These are phyloP conservation scores for Yamadazyma sp. DNA, from an alignment of 805 yeast genomes.

Conservation along the genomic window DNA sequence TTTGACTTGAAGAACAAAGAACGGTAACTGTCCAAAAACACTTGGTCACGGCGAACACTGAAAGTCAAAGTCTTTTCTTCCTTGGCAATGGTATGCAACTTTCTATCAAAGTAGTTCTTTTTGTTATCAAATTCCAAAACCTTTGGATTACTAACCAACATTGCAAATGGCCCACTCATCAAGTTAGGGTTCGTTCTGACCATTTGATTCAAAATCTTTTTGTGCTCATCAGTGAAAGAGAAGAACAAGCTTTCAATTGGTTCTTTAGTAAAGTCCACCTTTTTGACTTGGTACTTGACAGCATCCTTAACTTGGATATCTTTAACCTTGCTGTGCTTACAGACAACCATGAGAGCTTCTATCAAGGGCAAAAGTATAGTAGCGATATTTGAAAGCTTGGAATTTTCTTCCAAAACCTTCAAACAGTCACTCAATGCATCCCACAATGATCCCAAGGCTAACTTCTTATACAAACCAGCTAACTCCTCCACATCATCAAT, in stretches of 20 bases:
- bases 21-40: constrained; percentile 86
- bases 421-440: constrained; percentile 76
- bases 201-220: constrained; percentile 85
- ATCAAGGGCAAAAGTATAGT: constrained; percentile 82
- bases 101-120: constrained; percentile 76
- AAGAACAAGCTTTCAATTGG: constrained; percentile 79
- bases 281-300: constrained; percentile 59
- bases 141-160: constrained; percentile 82
- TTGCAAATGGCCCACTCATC: constrained; percentile 94
- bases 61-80: constrained; percentile 54
- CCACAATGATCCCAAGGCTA: constrained; percentile 82
- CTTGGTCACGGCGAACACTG: constrained; percentile 81
- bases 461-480: constrained; percentile 59
- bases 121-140: constrained; percentile 95
- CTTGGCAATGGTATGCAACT: constrained; percentile 54
- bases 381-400: constrained; percentile 54
- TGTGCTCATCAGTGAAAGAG: constrained; percentile 85
- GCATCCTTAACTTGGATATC: constrained; percentile 56
- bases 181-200: constrained; percentile 86
- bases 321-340: constrained; percentile 74
- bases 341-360: constrained; percentile 94
- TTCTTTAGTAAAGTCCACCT: constrained; percentile 66
- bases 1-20: constrained; percentile 75
- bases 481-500: constrained; percentile 46
- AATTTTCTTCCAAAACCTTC: constrained; percentile 58